Evolutionary conservation across 75 land plant species (phyloP).

Genomic region (Picea glauca): DNA sequence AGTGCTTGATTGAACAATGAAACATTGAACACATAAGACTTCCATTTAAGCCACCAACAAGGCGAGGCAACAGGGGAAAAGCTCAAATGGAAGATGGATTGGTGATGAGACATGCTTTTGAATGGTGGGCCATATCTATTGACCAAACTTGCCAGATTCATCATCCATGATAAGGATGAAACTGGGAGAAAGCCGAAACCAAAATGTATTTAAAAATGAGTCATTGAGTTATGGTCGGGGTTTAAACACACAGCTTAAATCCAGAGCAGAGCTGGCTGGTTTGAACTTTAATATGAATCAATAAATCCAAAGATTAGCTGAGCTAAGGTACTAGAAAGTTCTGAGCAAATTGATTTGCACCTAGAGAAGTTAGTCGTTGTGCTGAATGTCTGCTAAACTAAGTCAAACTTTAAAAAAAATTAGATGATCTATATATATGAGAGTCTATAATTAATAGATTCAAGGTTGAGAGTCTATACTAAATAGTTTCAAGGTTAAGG

Average conservation of each 20-base stretch:
- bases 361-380: too few species aligned
- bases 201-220: background rate
- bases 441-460: too few species aligned
- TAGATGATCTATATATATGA: too few species aligned
- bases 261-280: background rate
- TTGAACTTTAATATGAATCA: background rate
- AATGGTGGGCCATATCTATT: background rate
- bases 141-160: background rate
- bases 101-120: background rate
- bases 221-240: background rate
- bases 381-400: too few species aligned
- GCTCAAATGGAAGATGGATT: background rate
- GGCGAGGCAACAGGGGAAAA: background rate
- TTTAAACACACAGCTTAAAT: background rate
- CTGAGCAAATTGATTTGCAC: too few species aligned
- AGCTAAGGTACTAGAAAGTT: too few species aligned
- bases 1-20: background rate
- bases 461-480: too few species aligned
- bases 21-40: background rate
- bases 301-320: background rate
- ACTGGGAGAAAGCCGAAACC: background rate
- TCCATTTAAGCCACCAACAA: background rate
- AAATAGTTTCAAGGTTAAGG: too few species aligned
- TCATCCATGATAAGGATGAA: background rate
- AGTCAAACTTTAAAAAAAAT: too few species aligned